Evolutionary conservation across 805 yeast genomes (phyloP).

Genomic region (Starmera pachycereana): DNA sequence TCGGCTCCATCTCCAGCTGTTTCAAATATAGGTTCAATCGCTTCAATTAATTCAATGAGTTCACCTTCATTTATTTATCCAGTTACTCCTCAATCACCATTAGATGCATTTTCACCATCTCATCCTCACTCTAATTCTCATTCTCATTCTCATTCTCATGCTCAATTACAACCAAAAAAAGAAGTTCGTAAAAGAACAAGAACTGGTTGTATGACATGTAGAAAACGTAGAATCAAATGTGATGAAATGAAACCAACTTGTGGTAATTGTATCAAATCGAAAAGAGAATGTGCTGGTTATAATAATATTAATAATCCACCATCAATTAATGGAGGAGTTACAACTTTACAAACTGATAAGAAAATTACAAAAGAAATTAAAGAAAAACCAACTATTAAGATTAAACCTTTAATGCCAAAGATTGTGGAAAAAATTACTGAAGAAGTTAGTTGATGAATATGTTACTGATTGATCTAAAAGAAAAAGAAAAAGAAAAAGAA

Average conservation of each 20-base stretch:
- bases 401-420: too few species aligned
- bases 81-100: background rate
- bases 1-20: background rate
- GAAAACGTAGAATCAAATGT: constrained; percentile 63
- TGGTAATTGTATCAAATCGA: constrained; percentile 53
- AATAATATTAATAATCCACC: background rate
- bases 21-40: background rate
- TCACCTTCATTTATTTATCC: background rate
- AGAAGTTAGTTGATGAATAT: too few species aligned
- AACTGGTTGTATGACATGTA: constrained; percentile 69
- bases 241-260: constrained; percentile 68
- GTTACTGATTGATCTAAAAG: too few species aligned
- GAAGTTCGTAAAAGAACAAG: constrained; percentile 40
- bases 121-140: background rate
- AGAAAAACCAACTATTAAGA: too few species aligned
- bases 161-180: background rate
- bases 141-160: background rate
- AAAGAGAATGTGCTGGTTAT: constrained; percentile 61
- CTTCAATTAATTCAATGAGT: background rate
- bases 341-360: too few species aligned
- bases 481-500: too few species aligned
- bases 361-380: too few species aligned
- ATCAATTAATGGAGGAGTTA: too few species aligned
- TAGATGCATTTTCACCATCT: background rate
- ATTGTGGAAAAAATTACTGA: too few species aligned